phyloP scores from a whole-genome alignment of 805 yeast genomes.

The Yamadazyma endophytica region DNA sequence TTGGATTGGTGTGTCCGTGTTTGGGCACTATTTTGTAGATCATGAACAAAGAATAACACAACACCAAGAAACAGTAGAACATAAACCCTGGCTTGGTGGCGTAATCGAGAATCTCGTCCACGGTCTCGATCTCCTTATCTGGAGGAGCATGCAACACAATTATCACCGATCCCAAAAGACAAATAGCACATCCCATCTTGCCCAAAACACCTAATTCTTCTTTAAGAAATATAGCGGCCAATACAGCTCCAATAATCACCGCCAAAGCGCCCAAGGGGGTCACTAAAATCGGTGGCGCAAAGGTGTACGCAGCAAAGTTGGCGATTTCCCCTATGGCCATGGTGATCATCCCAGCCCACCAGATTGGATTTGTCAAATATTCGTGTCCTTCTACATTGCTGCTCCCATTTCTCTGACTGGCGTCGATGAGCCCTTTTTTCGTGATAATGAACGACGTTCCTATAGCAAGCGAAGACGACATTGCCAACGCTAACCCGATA shows the following conservation, averaged over 20 bases:
- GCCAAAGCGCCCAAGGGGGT: constrained; percentile 90
- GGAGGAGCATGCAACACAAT: constrained; percentile 91
- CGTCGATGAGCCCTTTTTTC: constrained; percentile 76
- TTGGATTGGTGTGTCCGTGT: constrained; percentile 77
- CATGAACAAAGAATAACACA: constrained; percentile 68
- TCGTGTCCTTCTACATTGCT: constrained; percentile 63
- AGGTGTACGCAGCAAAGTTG: constrained; percentile 90
- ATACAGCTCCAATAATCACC: constrained; percentile 86
- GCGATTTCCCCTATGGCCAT: constrained; percentile 93
- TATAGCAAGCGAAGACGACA: constrained; percentile 82
- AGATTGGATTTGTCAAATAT: constrained; percentile 77
- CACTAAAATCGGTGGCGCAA: constrained; percentile 90
- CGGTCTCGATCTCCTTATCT: constrained; percentile 84
- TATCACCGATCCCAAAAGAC: constrained; percentile 81
- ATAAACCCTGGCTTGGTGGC: constrained; percentile 78
- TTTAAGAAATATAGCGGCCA: constrained; percentile 78
- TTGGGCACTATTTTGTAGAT: constrained; percentile 79
- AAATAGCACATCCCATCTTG: constrained; percentile 88
- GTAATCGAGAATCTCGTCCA: constrained; percentile 78
- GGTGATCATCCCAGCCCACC: constrained; percentile 92
- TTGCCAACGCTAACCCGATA: constrained; percentile 84
- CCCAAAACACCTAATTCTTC: constrained; percentile 88
- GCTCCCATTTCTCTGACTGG: constrained; percentile 57
- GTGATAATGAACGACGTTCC: constrained; percentile 89
- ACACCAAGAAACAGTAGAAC: constrained; percentile 59